Conservation (phyloP, 306 rosid species). For the Trifolium dubium region DNA sequence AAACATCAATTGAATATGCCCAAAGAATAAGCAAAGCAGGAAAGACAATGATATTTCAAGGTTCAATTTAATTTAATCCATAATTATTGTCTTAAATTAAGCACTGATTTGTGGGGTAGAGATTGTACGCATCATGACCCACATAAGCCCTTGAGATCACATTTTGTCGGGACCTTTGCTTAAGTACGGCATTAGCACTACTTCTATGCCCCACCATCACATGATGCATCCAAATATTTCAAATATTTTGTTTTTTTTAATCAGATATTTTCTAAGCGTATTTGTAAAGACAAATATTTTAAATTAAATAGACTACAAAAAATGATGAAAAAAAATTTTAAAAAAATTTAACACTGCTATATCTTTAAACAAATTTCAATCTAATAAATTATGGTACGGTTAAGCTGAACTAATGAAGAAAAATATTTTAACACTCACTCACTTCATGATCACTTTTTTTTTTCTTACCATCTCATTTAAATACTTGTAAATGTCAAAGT, state of each 20-base stretch:
- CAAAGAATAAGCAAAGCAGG: neutral
- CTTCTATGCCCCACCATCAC: constrained; percentile 34
- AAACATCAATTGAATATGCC: neutral
- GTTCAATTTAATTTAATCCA: neutral
- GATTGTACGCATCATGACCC: constrained; percentile 39
- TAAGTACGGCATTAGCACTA: constrained; percentile 38
- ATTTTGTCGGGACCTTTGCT: constrained; percentile 39
- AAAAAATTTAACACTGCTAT: too few relatives aligned
- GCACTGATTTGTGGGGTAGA: constrained; percentile 48
- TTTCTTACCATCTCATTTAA: too few relatives aligned
- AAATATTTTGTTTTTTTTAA: too few relatives aligned
- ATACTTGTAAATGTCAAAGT: too few relatives aligned
- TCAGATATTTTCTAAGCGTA: too few relatives aligned
- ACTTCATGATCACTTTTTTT: too few relatives aligned
- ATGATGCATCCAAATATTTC: constrained; percentile 39
- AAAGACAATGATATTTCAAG: constrained; percentile 2
- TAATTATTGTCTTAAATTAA: constrained; percentile 39
- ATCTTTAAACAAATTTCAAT: too few relatives aligned
- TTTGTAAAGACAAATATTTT: too few relatives aligned
- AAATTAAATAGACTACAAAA: too few relatives aligned
- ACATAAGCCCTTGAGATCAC: constrained; percentile 41
- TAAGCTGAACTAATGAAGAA: neutral
- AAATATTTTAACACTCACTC: constrained; percentile 20
- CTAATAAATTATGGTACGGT: too few relatives aligned
- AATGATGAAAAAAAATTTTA: too few relatives aligned